A percentile compares a stretch with the other conserved stretches of the same genome.
These are phyloP conservation scores for Kalanchoe fedtschenkoi DNA, from an alignment of 164 flowering plant species.

Conservation along the genomic window DNA sequence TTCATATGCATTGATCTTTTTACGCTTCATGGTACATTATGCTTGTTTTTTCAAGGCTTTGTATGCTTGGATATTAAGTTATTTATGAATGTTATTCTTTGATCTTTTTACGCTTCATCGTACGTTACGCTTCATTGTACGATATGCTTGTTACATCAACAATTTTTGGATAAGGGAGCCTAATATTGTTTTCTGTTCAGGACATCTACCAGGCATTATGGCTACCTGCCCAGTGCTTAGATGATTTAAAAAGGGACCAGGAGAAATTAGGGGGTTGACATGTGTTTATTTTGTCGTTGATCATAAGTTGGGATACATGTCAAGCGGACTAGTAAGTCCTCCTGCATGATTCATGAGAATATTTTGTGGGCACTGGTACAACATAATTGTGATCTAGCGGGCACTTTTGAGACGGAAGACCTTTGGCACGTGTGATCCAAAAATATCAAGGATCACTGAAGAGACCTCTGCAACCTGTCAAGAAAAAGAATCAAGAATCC, in stretches of 20 bases:
- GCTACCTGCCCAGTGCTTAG: conserved; percentile 62
- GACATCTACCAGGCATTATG: conserved; percentile 58
- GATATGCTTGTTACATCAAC: not conserved
- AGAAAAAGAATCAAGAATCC: conserved; percentile 12
- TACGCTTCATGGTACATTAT: not conserved
- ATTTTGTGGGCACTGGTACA: too few species aligned
- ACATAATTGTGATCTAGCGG: too few species aligned
- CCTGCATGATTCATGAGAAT: too few species aligned
- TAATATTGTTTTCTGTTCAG: conserved; percentile 78
- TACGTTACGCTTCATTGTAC: too few species aligned
- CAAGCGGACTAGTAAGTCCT: too few species aligned
- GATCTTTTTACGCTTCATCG: not conserved
- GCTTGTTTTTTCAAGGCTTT: not conserved
- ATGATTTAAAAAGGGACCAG: conserved; percentile 63
- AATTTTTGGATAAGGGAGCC: conserved; percentile 29
- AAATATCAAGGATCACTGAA: conserved; percentile 11
- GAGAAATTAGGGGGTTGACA: conserved; percentile 34
- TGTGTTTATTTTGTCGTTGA: not conserved
- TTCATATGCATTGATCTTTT: not conserved
- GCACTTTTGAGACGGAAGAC: too few species aligned
- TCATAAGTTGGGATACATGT: too few species aligned
- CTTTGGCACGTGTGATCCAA: conserved; percentile 11
- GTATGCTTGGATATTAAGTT: not conserved
- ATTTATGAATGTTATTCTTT: not conserved
- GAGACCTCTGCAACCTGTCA: conserved; percentile 16